Conservation (phyloP, 805 yeast species). For the Candida dajiaensis region DNA sequence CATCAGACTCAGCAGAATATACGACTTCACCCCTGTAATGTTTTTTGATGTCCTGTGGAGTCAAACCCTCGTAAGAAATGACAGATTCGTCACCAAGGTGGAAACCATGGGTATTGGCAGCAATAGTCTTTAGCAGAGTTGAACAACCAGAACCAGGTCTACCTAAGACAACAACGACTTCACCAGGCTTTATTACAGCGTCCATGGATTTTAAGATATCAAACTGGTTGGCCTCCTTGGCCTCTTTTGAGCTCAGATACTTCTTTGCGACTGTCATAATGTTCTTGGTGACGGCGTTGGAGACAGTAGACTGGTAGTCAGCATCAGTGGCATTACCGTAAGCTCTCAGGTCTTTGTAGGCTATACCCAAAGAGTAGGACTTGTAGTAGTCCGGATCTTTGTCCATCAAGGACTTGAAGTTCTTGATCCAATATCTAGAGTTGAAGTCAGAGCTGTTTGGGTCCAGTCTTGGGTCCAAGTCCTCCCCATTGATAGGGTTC, state of each 20-base stretch:
- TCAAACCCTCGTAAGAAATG: constrained; percentile 50
- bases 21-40: constrained; percentile 65
- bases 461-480: constrained; percentile 39
- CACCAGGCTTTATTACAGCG: constrained; percentile 56
- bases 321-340: constrained; percentile 51
- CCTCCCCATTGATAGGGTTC: constrained; percentile 23
- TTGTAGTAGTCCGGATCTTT: constrained; percentile 53
- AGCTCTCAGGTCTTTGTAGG: constrained; percentile 52
- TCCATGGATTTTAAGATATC: constrained; percentile 58
- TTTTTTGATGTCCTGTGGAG: constrained; percentile 41
- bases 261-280: constrained; percentile 8
- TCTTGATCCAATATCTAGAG: constrained; percentile 52
- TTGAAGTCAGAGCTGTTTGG: constrained; percentile 51
- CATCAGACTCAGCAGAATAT: constrained; percentile 49
- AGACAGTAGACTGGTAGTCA: constrained; percentile 57
- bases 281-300: constrained; percentile 31
- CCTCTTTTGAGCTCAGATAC: constrained; percentile 6
- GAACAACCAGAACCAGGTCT: constrained; percentile 80
- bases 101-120: constrained; percentile 57
- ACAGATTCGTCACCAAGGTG: constrained; percentile 38
- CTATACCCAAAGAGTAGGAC: constrained; percentile 48
- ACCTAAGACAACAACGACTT: constrained; percentile 63
- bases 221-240: constrained; percentile 25
- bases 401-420: constrained; percentile 42
- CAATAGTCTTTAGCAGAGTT: constrained; percentile 54